A percentile compares a stretch with the other conserved stretches of the same genome.
Evolutionary conservation across 2,329 filamentous ascomycete genomes (phyloP).

Genomic region (Periconia macrospinosa): DNA sequence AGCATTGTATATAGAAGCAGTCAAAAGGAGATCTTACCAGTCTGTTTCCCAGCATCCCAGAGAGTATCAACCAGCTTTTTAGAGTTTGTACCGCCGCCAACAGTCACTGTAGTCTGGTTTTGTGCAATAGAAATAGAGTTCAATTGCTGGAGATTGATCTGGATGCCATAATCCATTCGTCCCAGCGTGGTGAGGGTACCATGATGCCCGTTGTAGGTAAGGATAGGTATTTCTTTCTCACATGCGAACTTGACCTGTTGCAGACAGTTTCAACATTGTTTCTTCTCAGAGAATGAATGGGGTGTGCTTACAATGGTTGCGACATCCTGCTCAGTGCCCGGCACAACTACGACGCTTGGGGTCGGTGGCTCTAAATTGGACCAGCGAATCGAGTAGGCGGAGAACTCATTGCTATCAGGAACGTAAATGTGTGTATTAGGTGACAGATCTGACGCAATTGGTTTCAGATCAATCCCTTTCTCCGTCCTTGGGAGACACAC

Average conservation of each 20-base stretch:
- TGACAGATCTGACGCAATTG: conserved; percentile 18
- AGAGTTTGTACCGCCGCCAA: conserved; percentile 53
- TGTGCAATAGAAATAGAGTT: conserved; percentile 46
- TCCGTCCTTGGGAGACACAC: conserved; percentile 13
- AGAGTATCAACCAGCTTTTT: conserved; percentile 53
- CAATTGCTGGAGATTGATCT: conserved; percentile 53
- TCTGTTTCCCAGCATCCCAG: conserved; percentile 56
- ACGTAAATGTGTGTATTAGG: conserved; percentile 17
- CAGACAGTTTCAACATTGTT: neutral
- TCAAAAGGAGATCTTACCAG: conserved; percentile 34
- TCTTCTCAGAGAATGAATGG: neutral
- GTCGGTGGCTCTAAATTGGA: conserved; percentile 22
- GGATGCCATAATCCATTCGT: conserved; percentile 53
- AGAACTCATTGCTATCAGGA: conserved; percentile 15
- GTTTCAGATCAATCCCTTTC: conserved; percentile 17
- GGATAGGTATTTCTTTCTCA: conserved; percentile 51
- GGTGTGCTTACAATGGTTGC: conserved; percentile 19
- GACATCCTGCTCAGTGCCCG: conserved; percentile 23
- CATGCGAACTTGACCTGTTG: conserved; percentile 55
- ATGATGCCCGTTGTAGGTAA: conserved; percentile 57
- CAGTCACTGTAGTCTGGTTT: conserved; percentile 50
- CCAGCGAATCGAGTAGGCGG: conserved; percentile 17
- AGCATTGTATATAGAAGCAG: neutral
- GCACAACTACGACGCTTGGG: conserved; percentile 19
- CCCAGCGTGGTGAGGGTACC: conserved; percentile 55